These are phyloP conservation scores for Trichaptum fuscoviolaceum DNA, from an alignment of 768 basidiomycete genomes.

Conservation along the genomic window DNA sequence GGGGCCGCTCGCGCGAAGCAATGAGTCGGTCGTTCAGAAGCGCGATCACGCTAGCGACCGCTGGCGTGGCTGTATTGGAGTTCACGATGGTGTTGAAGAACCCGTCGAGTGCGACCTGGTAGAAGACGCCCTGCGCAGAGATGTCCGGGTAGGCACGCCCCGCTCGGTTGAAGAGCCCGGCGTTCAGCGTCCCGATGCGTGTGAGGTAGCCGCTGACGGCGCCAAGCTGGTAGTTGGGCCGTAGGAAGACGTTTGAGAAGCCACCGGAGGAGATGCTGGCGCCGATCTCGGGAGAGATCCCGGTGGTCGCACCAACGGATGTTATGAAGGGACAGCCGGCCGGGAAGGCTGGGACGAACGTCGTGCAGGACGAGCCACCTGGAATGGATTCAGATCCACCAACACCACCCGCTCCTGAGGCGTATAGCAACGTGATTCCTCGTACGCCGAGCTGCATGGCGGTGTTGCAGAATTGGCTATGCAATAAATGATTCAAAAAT, in stretches of 20 bases:
- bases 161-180: constrained; percentile 15
- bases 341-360: constrained; percentile 18
- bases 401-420: constrained; percentile 59
- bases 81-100: constrained; percentile 37
- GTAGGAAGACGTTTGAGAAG: constrained; percentile 41
- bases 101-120: constrained; percentile 55
- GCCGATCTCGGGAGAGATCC: constrained; percentile 50
- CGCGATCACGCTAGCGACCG: constrained; percentile 23
- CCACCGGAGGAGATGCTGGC: constrained; percentile 64
- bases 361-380: constrained; percentile 12
- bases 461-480: constrained; percentile 14
- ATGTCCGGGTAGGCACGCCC: constrained; percentile 29
- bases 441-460: constrained; percentile 23
- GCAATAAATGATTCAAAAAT: too few relatives aligned
- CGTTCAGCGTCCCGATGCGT: constrained; percentile 9
- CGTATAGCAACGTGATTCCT: constrained; percentile 58
- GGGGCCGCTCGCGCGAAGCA: constrained; percentile 8
- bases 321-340: constrained; percentile 38
- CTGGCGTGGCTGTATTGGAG: constrained; percentile 31
- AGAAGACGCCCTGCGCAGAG: constrained; percentile 43
- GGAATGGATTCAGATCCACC: constrained; percentile 47
- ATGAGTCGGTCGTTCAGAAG: constrained; percentile 15
- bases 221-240: constrained; percentile 13
- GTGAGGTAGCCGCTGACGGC: constrained; percentile 12
- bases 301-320: constrained; percentile 52